phyloP scores from a whole-genome alignment of 1,284 basidiomycete genomes.

The Ustilago nuda region DNA sequence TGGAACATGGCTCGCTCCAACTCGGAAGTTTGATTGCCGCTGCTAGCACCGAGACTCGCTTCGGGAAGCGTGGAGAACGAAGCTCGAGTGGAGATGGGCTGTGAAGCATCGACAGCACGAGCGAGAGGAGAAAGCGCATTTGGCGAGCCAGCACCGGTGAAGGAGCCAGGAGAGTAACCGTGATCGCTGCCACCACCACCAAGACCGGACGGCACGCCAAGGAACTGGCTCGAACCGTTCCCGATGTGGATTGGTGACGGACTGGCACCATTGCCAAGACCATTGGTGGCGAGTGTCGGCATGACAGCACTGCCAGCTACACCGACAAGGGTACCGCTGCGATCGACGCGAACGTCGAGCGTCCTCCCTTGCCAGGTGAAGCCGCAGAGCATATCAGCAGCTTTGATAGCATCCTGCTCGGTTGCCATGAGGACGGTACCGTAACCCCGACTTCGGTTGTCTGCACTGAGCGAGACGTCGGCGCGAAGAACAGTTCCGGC shows the following conservation, averaged over 20 bases:
- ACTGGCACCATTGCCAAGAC: conserved; percentile 9
- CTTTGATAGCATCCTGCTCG: conserved; percentile 68
- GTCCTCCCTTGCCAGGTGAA: conserved; percentile 68
- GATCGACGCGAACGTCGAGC: conserved; percentile 63
- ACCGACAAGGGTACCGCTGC: conserved; percentile 55
- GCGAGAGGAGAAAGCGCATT: conserved; percentile 17
- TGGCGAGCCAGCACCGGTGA: conserved; percentile 30
- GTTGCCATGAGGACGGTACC: conserved; percentile 67
- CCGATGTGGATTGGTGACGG: not conserved
- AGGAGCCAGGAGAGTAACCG: conserved; percentile 8
- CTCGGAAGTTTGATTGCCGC: conserved; percentile 15
- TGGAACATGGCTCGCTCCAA: conserved; percentile 41
- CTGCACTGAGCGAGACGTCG: conserved; percentile 68
- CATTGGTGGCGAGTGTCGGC: conserved; percentile 19
- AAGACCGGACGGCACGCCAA: conserved; percentile 25
- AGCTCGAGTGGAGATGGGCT: conserved; percentile 13
- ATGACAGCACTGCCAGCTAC: conserved; percentile 42
- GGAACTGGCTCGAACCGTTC: conserved; percentile 15
- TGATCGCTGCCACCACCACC: conserved; percentile 2
- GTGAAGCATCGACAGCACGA: conserved; percentile 13
- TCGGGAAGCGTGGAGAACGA: conserved; percentile 30
- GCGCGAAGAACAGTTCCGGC: conserved; percentile 70
- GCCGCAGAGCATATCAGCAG: conserved; percentile 70
- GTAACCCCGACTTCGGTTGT: conserved; percentile 64
- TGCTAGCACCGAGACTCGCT: conserved; percentile 2